Evolutionary conservation across 805 yeast species (phyloP).

Genomic region (Diddensiella transvaalensis): DNA sequence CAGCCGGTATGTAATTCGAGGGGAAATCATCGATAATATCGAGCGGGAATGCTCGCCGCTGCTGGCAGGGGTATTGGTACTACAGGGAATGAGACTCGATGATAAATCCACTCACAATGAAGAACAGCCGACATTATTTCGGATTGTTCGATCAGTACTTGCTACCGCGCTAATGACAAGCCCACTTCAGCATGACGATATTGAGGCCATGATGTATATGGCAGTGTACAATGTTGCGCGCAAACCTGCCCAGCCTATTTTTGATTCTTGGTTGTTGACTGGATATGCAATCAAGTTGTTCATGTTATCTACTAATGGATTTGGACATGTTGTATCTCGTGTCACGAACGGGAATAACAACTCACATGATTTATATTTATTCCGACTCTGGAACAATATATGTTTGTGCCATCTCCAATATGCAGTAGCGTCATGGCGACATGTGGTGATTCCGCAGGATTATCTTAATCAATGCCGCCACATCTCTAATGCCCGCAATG

Average conservation of each 20-base stretch:
- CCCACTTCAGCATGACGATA: slow-evolving; percentile 56
- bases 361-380: slow-evolving; percentile 45
- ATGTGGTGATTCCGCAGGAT: slow-evolving; percentile 39
- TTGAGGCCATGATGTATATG: slow-evolving; percentile 56
- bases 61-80: slow-evolving; percentile 13
- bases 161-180: slow-evolving; percentile 49
- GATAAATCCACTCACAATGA: slow-evolving; percentile 47
- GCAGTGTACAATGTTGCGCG: slow-evolving; percentile 53
- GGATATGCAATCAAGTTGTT: slow-evolving; percentile 50
- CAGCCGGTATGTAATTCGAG: slow-evolving; percentile 58
- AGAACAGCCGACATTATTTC: slow-evolving; percentile 46
- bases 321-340: slow-evolving; percentile 24
- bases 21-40: slow-evolving; percentile 52
- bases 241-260: slow-evolving; percentile 49
- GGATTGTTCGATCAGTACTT: slow-evolving; percentile 47
- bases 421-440: slow-evolving; percentile 48
- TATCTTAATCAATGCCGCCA: slow-evolving; percentile 40
- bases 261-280: slow-evolving; percentile 52
- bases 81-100: slow-evolving; percentile 39
- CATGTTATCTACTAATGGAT: slow-evolving; percentile 42
- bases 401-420: slow-evolving; percentile 50
- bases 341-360: slow-evolving; percentile 6
- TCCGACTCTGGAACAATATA: slow-evolving; percentile 51
- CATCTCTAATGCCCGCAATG: slow-evolving; percentile 4
- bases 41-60: slow-evolving; percentile 10